Evolutionary conservation across 179 eudicot species (phyloP), one percentile per base, ranked within the genome.

Genomic region (Heliamphora ciliata): DNA sequence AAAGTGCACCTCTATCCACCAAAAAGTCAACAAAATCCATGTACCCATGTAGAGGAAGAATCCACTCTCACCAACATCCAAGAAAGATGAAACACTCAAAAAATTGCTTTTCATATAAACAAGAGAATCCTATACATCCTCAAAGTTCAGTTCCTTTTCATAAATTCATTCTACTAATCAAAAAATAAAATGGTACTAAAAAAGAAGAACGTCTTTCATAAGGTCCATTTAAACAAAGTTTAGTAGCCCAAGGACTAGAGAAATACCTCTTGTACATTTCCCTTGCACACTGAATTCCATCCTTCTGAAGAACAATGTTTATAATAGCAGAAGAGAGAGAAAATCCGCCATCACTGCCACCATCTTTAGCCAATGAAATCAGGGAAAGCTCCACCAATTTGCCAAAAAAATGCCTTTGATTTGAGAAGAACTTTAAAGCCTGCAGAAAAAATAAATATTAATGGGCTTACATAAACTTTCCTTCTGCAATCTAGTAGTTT

Each of bases 211-310:
- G 17, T 71, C 56, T 9, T 18, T 71, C 11, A 71, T 0, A 40
- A 40, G 18, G n/a, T 40, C 51, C 75, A 80, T 40, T n/a, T 15
- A 52, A 56, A n/a, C 76, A 56, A 70, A 56, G 6, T 55, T 40
- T 21, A 78, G 9, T 40, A 56, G 52, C 47, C 56, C 64, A 47
- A 24, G 59, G n/a, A 74, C 21, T 71, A 80, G 81, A 55, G 2
- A 80, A 89, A 46, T 88, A 93, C 98, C 97, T 86, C 84, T 90
- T 95, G 72, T 95, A 95, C 75, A 89, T 82, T 58, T 88, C 87
- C 87, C 98, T 91, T 74, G 98, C 98, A 80, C 83, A 65, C 82
- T 88, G 88, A 82, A 94, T 85, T 68, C 98, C 98, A 86, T 87
- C 87, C 84, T 73, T 87, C 82, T 87, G 90, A 73, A 86, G 87